Base-by-base conservation (phyloP, 169 alveolate genomes). In the Condylostoma magnum region DNA sequence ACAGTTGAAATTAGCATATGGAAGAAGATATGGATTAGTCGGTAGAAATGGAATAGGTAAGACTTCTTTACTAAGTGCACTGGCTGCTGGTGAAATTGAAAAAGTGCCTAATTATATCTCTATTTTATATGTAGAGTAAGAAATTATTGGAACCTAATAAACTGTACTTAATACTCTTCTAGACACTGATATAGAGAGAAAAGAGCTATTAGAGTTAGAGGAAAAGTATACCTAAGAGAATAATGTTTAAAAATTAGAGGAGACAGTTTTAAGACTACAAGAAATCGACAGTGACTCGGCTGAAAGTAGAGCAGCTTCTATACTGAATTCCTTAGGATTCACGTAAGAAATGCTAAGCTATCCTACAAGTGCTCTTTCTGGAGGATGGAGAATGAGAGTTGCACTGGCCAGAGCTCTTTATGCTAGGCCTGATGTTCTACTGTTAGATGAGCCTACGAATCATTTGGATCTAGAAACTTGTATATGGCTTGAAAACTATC, bases 41-140 rank as follows among this genome's bases (percentile, higher is more conserved):
- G 99, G 99, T 44, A 93, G 99, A 79, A 96, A 96, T 79, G 99
- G 99, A 68, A 93, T 97, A 33, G 99, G 99, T 33, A 97, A 97
- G 80, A 95, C 99, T 30, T 94, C 99, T 28, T 88, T 97, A 30
- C 83, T 97, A 71, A 95, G 94, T 60, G 97, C 97, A 36, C 86
- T 97, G 31, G 98, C 96, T 22, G 89, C 98, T 71, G 90, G 92
- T 58, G 99, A 97, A 83, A 90, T 96, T 66, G 98, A 93, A 36
- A 95, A 96, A 43, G 87, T 95, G 51, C 98, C 96, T 44, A 86
- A 85, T 52, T 94, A 94, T 74, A 83, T 95, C 28, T 90, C 96
- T 73, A 95, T 97, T 69, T 93, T 96, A 20, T 91, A 96, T 69
- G 98, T 97, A 4, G 99, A 97, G 76, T 97, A 97, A 79, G 99